A percentile compares a stretch with the other conserved stretches of the same genome.
Conservation (phyloP, 2,329 filamentous ascomycete genomes). For the Lasiodiplodia sp. region DNA sequence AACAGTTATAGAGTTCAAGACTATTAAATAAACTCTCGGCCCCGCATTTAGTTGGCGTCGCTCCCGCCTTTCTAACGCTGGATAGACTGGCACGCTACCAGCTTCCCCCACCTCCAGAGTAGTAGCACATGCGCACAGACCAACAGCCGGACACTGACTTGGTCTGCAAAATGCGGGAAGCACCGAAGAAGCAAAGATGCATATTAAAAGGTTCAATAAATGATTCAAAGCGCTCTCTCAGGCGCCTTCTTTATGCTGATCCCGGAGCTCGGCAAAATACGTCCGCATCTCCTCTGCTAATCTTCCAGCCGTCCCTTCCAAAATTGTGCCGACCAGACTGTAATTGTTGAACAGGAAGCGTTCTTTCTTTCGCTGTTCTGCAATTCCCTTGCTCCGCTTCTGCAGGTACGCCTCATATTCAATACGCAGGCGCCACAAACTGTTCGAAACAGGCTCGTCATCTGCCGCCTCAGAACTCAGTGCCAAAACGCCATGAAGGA, state of each 20-base stretch:
- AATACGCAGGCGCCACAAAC: conserved; percentile 75
- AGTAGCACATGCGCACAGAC: background rate
- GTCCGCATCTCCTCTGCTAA: conserved; percentile 76
- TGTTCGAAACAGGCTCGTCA: conserved; percentile 88
- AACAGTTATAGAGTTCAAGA: background rate
- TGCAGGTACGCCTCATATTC: conserved; percentile 86
- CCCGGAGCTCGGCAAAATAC: conserved; percentile 72
- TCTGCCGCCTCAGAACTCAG: conserved; percentile 91
- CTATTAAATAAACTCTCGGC: no score
- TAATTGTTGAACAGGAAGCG: conserved; percentile 97
- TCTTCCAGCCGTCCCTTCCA: conserved; percentile 74
- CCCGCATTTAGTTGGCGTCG: background rate
- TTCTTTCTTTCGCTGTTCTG: conserved; percentile 80
- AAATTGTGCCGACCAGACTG: conserved; percentile 90
- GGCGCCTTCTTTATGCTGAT: conserved; percentile 33
- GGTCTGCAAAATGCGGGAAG: background rate
- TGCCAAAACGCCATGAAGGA: conserved; percentile 82
- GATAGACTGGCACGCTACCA: background rate
- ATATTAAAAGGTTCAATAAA: background rate
- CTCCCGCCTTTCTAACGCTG: background rate
- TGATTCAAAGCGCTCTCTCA: background rate
- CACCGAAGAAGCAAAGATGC: background rate
- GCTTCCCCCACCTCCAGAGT: background rate
- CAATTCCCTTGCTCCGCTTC: conserved; percentile 77
- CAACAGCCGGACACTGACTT: background rate